Base-by-base conservation (phyloP, 805 yeast genomes). In the Metschnikowia anglica region DNA sequence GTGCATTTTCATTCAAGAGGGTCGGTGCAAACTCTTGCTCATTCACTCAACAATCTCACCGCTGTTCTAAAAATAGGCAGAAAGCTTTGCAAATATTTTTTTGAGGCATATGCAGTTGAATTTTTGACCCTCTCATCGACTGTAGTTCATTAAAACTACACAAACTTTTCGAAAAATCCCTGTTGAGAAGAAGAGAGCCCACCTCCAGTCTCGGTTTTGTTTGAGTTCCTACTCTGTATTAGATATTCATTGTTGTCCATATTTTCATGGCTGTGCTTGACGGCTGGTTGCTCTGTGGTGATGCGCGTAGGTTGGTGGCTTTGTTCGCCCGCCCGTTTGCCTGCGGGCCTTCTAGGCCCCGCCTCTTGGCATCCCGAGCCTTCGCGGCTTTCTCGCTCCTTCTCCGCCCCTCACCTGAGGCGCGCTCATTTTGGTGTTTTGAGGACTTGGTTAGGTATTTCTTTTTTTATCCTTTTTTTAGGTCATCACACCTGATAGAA, bases 341-440 rank as follows among this genome's bases (percentile, higher is more conserved):
- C 29, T 34, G 37, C 37, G 37, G 29, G 15, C 13, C 37, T 34
- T 34, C 37, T 29, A 29, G 32, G 20, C 32, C 20, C 6, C 32
- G 5, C 32, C 32, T 12, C 32, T 31, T 17, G 23, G 13, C 23
- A 32, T 15, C 13, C 19, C 12, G 25, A 5, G 25, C 34, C 19
- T 17, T 31, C 11, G 20, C 37, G 37, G 29, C 29, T n/a, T 23
- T 34, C 37, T 34, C 20, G 13, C n/a, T 15, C 19, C 19, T 34
- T 24, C 26, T 34, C 29, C 28, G 29, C 37, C 29, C 37, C 29
- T 32, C 13, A 29, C 27, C 34, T 30, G 29, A 20, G 34, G 40
- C 40, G 32, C 40, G 34, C 29, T 4, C 29, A 27, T 29, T 9
- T 5, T n/a, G n/a, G n/a, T n/a, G n/a, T n/a, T n/a, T n/a, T n/a